Percentiles rank a stretch among this genome's conserved stretches.
phyloP scores from a whole-genome alignment of 495 filamentous ascomycete species.

The Geoglossum glabrum region DNA sequence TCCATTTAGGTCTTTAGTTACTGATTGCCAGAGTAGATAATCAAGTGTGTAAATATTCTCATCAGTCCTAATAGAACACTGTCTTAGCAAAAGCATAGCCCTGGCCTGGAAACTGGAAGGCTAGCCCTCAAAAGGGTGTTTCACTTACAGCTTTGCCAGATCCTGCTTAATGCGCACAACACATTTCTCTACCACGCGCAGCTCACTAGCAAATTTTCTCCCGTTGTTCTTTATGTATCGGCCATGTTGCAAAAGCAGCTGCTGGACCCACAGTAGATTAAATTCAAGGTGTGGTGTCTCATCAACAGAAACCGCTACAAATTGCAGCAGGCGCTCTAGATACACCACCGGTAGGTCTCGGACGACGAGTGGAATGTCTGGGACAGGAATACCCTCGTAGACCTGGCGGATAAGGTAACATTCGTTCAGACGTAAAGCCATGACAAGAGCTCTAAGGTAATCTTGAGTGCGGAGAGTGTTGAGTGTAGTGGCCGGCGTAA shows the following conservation, averaged over 20 bases:
- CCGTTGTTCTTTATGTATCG: slow-evolving; percentile 61
- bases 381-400: slow-evolving; percentile 61
- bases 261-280: slow-evolving; percentile 78
- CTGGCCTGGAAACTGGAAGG: neutral
- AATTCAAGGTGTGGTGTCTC: slow-evolving; percentile 86
- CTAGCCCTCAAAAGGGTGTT: neutral
- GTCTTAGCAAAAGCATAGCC: slow-evolving; percentile 22
- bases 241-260: slow-evolving; percentile 65
- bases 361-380: slow-evolving; percentile 60
- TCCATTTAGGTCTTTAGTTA: neutral
- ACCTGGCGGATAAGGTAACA: slow-evolving; percentile 54
- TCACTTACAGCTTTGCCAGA: slow-evolving; percentile 23
- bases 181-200: slow-evolving; percentile 57
- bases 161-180: slow-evolving; percentile 52
- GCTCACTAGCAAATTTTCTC: slow-evolving; percentile 54
- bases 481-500: slow-evolving; percentile 68
- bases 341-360: slow-evolving; percentile 70
- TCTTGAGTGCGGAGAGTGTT: slow-evolving; percentile 51
- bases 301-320: slow-evolving; percentile 72
- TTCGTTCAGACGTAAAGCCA: slow-evolving; percentile 91
- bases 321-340: slow-evolving; percentile 56
- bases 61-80: slow-evolving; percentile 36
- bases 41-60: slow-evolving; percentile 73
- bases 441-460: slow-evolving; percentile 78
- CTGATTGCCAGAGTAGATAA: slow-evolving; percentile 39